Evolutionary conservation across 768 basidiomycete species (phyloP), one percentile per base, ranked within the genome.

Genomic region (Phanerochaete carnosa): DNA sequence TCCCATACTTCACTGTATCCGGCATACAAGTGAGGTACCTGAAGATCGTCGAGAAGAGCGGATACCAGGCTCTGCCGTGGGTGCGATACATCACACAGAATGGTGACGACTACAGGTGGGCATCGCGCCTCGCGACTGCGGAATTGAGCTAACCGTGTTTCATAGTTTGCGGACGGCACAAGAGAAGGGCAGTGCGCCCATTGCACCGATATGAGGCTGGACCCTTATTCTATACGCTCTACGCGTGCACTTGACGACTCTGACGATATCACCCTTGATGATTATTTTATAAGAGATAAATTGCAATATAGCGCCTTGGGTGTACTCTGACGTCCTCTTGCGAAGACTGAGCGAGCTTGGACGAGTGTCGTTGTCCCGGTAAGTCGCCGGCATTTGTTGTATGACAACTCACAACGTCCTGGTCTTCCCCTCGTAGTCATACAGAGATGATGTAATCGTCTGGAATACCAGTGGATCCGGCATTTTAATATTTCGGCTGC

Each of bases 11-110:
- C 73, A 98, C 96, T 0, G 94, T 97, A 4, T 95, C 94, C 0
- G 95, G 95, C 3, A 95, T 98, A 60, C 96, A 98, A 75, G 97
- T 99, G 15, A 86, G 97, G 55, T 98, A 98, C 74, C 83, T 99
- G 64, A 98, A 98, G 76, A 94, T 99, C 55, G 95, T 98, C 0
- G 97, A 99, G 76, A 98, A 98, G 82, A 94, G 92, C 62, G 97
- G 95, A 22, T 98, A 99, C 73, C 94, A 96, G 73, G 93, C 94
- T 3, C 74, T 96, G 46, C 95, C 95, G 1, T 97, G 95, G 95
- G 95, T 98, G 61, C 80, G 95, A 60, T 97, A 94, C 71, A 92
- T 95, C 61, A 93, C 92, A 1, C 90, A 94, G 74, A 92, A 94
- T 66, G 93, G 92, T 19, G 92, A 94, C 67, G 92, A 94, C 71